Evolutionary conservation across 129 eudicot species (phyloP).

Genomic region (Deinandra increscens): DNA sequence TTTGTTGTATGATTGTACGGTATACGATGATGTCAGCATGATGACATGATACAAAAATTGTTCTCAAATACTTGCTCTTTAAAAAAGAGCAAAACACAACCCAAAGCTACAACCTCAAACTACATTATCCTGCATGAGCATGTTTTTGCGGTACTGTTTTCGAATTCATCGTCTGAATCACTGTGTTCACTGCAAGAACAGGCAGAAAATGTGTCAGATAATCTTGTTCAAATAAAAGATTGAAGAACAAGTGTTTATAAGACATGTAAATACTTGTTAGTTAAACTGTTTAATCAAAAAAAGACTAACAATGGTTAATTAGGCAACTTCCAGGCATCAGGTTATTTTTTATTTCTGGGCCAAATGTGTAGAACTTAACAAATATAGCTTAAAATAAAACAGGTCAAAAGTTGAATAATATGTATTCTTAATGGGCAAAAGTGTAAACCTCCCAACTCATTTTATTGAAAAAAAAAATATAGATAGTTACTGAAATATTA

Average conservation of each 20-base stretch:
- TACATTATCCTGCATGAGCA: constrained; percentile 93
- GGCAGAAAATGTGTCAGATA: constrained; percentile 16
- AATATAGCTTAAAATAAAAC: not conserved
- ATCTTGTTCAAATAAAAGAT: not conserved
- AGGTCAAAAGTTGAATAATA: not conserved
- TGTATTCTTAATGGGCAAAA: not conserved
- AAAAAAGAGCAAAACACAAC: constrained; percentile 15
- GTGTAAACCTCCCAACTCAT: not conserved
- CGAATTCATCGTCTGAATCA: constrained; percentile 73
- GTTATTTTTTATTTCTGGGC: not conserved
- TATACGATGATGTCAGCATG: constrained; percentile 16
- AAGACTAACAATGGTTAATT: not conserved
- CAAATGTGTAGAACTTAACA: not conserved
- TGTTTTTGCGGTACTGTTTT: constrained; percentile 44
- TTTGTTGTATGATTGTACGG: constrained; percentile 14
- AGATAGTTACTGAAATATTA: not conserved
- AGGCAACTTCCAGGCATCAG: not conserved
- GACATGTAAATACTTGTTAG: not conserved
- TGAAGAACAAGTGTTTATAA: not conserved
- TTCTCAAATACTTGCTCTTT: constrained; percentile 5
- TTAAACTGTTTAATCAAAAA: not conserved
- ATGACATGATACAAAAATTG: constrained; percentile 27
- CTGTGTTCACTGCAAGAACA: constrained; percentile 53
- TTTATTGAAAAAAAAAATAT: not conserved
- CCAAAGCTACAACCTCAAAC: constrained; percentile 23